phyloP scores from a whole-genome alignment of 192 early-diverging fungal genomes.

The Helicostylum pulchrum region DNA sequence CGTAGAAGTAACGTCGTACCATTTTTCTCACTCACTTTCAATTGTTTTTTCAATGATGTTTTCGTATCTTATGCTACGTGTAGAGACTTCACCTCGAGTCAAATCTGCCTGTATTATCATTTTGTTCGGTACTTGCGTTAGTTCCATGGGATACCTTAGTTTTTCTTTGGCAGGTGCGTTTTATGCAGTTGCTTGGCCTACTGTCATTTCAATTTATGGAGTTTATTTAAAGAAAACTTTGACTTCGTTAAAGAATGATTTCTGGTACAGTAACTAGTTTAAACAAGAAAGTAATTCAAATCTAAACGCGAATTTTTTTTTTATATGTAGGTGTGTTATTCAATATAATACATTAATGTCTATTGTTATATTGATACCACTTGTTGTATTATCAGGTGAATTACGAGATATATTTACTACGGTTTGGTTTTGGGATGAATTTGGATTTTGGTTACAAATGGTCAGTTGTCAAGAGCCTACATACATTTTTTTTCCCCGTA shows the following conservation, averaged over 20 bases:
- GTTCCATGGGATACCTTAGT: constrained; percentile 56
- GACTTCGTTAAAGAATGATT: constrained; percentile 7
- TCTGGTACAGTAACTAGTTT: not conserved
- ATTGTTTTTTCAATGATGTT: constrained; percentile 59
- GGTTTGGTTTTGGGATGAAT: constrained; percentile 46
- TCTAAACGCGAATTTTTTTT: not conserved
- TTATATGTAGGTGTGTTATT: constrained; percentile 40
- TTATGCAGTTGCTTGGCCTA: constrained; percentile 52
- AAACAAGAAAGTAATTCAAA: too few relatives aligned
- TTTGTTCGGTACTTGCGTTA: constrained; percentile 53
- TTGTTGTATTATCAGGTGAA: constrained; percentile 54
- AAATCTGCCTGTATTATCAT: constrained; percentile 49
- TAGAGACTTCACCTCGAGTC: constrained; percentile 37
- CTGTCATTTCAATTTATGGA: constrained; percentile 59
- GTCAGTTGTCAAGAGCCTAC: not conserved
- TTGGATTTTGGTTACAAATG: constrained; percentile 56
- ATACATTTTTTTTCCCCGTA: not conserved
- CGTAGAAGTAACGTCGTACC: constrained; percentile 63
- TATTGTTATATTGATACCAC: constrained; percentile 45
- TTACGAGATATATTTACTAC: constrained; percentile 36
- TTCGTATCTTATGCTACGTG: constrained; percentile 47
- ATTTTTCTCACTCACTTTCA: constrained; percentile 58
- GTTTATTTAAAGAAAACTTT: constrained; percentile 58
- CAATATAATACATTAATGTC: constrained; percentile 58
- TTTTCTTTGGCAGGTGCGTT: constrained; percentile 52